Base-by-base conservation (phyloP, 2,329 filamentous ascomycete species). In the Annulohypoxylon truncatum region DNA sequence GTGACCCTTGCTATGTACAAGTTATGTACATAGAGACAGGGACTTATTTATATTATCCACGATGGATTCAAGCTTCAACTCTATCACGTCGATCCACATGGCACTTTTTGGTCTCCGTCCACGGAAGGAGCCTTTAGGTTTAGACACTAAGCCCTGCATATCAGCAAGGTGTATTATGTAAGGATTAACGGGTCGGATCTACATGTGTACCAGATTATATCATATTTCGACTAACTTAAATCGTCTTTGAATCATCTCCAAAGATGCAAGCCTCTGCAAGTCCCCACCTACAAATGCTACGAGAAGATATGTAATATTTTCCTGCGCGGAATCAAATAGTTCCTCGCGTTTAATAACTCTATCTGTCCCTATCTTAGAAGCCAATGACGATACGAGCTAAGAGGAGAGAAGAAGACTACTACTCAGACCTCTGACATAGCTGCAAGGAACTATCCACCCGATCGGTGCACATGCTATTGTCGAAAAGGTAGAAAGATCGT, bases 1-100 rank as follows among this genome's bases (percentile, higher is more conserved):
- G n/a, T n/a, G n/a, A 51, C 24, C 33, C 50, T 28, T 18, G 50
- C 15, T 13, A 53, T 31, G 22, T 44, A 29, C 10, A 40, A 20
- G 44, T 29, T 48, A 48, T 26, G 24, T 48, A 48, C 15, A n/a
- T 48, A 48, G 13, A n/a, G 22, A 29, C 33, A 64, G 44, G 63
- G 62, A 64, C 42, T 60, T 58, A 58, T 66, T 58, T 54, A 55
- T 51, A 42, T 57, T 55, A 63, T 26, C 53, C 61, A 58, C 54
- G 67, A 61, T 42, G 67, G 67, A 69, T 69, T 69, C 64, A 69
- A 67, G 57, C 67, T 69, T 69, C 58, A 69, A 65, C 55, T 69
- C 50, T 60, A 61, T 52, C 55, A 61, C 26, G 63, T 15, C 56
- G 63, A 63, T 69, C 66, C 63, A 54, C 66, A 66, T 64, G 48